Base-by-base conservation (phyloP, 768 basidiomycete genomes). In the Podaxis sp. region DNA sequence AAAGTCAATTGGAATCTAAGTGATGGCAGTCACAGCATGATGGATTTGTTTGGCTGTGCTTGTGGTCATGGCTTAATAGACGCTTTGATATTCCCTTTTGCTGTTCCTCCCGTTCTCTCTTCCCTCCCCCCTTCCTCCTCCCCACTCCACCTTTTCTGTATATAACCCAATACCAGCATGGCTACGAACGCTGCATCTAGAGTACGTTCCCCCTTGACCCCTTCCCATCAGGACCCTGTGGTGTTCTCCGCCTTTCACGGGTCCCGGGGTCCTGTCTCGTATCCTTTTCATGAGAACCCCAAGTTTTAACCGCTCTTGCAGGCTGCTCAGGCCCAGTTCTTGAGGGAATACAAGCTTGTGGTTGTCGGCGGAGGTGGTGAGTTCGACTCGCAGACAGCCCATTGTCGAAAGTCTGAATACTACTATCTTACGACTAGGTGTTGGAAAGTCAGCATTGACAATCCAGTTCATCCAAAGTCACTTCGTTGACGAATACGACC, bases 401-500 rank as follows among this genome's bases (percentile, higher is more conserved):
- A 56, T 38, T 17, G 8, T 2, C 33, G 64, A 37, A 56, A 30
- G 10, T 57, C 46, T 12, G 22, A 30, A 28, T 24, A 24, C 38
- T 41, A 22, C 33, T 33, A 37, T 20, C 28, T 20, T 41, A 1
- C 54, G 53, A 4, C 15, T 17, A 84, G 83, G 83, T 76, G 77
- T 79, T 60, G 77, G 79, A 65, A 80, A 99, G 83, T 95, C 93
- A 56, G 95, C 94, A 26, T 76, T 97, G 77, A 98, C 96, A 56
- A 97, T 98, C 70, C 96, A 98, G 74, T 99, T 98, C 81, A 97
- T 98, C 68, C 96, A 99, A 72, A 91, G 89, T 68, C 90, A 93
- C 73, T 95, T 95, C 71, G 93, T 96, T 63, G 90, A 94, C 75
- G 92, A 95, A 74, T 95, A 84, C 69, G 94, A 98, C 74, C 96